These are phyloP conservation scores for Rhizopus arrhizus DNA, from an alignment of 371 early-diverging fungal genomes.

Conservation along the genomic window DNA sequence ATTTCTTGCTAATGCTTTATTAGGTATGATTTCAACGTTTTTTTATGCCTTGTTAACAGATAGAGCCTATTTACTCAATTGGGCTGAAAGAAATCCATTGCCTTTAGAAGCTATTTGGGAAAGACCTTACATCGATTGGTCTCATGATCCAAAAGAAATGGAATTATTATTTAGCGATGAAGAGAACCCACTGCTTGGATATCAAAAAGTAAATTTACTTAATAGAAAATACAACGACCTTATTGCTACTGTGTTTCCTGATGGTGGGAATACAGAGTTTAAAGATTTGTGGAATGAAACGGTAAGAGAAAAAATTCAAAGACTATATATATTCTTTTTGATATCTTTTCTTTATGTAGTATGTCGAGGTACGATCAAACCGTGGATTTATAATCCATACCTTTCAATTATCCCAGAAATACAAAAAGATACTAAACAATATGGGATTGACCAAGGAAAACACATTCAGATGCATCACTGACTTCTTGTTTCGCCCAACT, in stretches of 20 bases:
- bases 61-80: conserved; percentile 43
- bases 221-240: conserved; percentile 40
- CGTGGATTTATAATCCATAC: conserved; percentile 53
- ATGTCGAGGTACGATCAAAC: conserved; percentile 46
- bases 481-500: conserved; percentile 52
- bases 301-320: conserved; percentile 26
- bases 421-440: conserved; percentile 26
- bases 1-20: background rate
- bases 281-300: conserved; percentile 47
- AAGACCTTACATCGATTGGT: conserved; percentile 48
- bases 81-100: conserved; percentile 43
- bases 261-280: conserved; percentile 47
- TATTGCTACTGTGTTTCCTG: conserved; percentile 33
- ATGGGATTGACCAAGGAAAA: conserved; percentile 51
- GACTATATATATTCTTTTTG: background rate
- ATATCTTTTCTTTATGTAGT: conserved; percentile 24
- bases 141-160: conserved; percentile 45
- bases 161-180: conserved; percentile 27
- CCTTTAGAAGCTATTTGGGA: conserved; percentile 49
- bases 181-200: conserved; percentile 25
- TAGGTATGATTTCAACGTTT: conserved; percentile 56
- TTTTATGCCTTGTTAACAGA: conserved; percentile 51
- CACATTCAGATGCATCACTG: conserved; percentile 46
- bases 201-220: conserved; percentile 38
- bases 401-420: conserved; percentile 36